Conservation (phyloP, 176 grass and related monocot species). For the Paspalum vaginatum region DNA sequence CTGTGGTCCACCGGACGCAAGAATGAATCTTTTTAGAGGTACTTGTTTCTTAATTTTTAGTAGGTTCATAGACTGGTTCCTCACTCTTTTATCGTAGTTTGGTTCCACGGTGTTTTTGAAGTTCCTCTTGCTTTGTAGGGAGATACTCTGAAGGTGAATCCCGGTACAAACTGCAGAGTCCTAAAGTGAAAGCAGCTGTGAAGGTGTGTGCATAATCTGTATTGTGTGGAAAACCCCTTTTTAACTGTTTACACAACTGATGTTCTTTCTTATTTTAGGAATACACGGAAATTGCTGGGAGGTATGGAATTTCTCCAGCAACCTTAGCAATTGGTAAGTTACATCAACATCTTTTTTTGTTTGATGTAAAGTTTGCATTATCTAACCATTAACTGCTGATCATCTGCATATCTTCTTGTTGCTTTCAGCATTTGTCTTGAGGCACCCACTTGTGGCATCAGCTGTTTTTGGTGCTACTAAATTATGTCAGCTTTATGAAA, state of each 20-base stretch:
- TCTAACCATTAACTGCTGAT: neutral
- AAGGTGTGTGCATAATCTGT: conserved; percentile 47
- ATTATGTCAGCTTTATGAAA: conserved; percentile 69
- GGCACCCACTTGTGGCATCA: conserved; percentile 70
- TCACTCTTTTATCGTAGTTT: neutral
- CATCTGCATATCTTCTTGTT: conserved; percentile 16
- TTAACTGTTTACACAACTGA: conserved; percentile 10
- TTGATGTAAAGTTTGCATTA: neutral
- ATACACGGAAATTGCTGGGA: conserved; percentile 61
- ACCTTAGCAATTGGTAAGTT: conserved; percentile 71
- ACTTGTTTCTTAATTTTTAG: neutral
- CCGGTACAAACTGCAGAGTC: conserved; percentile 76
- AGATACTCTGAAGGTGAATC: conserved; percentile 94
- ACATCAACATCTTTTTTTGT: neutral
- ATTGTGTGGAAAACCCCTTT: neutral
- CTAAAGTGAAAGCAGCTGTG: conserved; percentile 58
- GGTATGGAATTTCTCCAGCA: conserved; percentile 66
- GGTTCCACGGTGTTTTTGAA: neutral
- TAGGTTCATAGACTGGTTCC: conserved; percentile 6
- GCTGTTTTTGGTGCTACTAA: conserved; percentile 82
- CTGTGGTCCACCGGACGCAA: conserved; percentile 55
- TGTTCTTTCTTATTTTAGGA: conserved; percentile 49
- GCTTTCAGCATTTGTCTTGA: conserved; percentile 58
- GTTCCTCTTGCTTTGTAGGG: conserved; percentile 50
- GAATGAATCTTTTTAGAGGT: conserved; percentile 95